These are phyloP conservation scores for Fraxinus dipetala DNA, from an alignment of 305 asterid genomes.

Conservation along the genomic window DNA sequence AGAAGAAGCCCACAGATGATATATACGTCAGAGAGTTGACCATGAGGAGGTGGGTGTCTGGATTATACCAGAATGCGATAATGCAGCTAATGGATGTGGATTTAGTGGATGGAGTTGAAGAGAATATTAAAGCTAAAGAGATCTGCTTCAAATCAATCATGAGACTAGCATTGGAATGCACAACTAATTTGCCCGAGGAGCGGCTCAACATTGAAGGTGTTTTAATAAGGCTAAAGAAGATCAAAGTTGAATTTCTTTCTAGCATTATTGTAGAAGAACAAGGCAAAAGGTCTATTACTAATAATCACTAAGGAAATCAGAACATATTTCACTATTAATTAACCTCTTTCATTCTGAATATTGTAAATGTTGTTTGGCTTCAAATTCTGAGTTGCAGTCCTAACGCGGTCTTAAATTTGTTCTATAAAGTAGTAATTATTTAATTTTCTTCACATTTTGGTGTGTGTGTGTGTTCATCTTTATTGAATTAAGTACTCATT, in stretches of 20 bases:
- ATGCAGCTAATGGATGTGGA: not conserved
- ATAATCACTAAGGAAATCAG: not conserved
- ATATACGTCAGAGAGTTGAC: slow-evolving; percentile 21
- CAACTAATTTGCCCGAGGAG: slow-evolving; percentile 12
- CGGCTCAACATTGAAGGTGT: slow-evolving; percentile 23
- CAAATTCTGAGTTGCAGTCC: not conserved
- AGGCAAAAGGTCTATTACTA: not conserved
- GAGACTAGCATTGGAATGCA: slow-evolving; percentile 26
- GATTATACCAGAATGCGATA: not conserved
- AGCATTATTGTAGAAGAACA: not conserved
- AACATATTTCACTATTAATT: not conserved
- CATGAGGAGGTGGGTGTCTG: slow-evolving; percentile 11
- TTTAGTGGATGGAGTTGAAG: not conserved
- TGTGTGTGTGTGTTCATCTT: no score
- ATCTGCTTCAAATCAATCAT: slow-evolving; percentile 5
- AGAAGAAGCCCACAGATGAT: slow-evolving; percentile 28
- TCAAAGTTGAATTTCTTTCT: not conserved
- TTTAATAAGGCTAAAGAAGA: slow-evolving; percentile 13
- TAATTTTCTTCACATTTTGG: no score
- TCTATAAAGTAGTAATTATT: not conserved
- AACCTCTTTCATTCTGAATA: no score
- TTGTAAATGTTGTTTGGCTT: not conserved
- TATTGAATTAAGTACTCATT: no score
- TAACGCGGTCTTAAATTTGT: not conserved
- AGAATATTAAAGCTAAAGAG: not conserved